Evolutionary conservation across 805 yeast genomes (phyloP).

Genomic region (Candida andamanensis): DNA sequence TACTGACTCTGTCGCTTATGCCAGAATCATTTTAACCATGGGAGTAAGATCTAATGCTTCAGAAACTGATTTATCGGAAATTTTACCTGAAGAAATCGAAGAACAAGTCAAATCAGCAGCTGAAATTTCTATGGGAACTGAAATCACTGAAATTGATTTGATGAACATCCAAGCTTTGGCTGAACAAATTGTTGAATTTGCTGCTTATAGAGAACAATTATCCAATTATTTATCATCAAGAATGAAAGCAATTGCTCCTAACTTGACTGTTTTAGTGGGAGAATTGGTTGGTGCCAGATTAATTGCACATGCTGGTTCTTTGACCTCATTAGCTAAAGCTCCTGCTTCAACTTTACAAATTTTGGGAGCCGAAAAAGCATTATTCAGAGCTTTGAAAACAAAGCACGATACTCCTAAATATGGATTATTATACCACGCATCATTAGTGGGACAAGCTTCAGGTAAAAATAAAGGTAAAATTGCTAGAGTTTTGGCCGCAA

Average conservation of each 20-base stretch:
- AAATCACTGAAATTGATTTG: conserved; percentile 87
- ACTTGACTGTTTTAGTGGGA: conserved; percentile 91
- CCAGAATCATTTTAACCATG: conserved; percentile 89
- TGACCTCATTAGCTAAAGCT: conserved; percentile 91
- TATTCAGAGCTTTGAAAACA: conserved; percentile 97
- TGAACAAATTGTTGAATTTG: conserved; percentile 91
- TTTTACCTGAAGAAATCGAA: conserved; percentile 43
- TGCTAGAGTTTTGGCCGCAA: conserved; percentile 97
- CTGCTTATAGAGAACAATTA: conserved; percentile 94
- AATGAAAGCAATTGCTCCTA: conserved; percentile 99
- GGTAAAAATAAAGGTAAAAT: conserved; percentile 98
- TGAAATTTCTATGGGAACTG: conserved; percentile 99
- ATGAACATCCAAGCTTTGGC: conserved; percentile 87
- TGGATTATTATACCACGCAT: conserved; percentile 95
- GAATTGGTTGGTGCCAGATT: conserved; percentile 98
- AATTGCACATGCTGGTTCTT: conserved; percentile 95
- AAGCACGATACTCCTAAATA: conserved; percentile 98
- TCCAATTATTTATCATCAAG: conserved; percentile 86
- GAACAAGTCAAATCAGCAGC: conserved; percentile 86
- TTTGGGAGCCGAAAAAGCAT: conserved; percentile 98
- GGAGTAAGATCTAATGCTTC: conserved; percentile 90
- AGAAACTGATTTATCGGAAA: conserved; percentile 69
- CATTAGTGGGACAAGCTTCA: conserved; percentile 95
- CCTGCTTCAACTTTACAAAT: conserved; percentile 99
- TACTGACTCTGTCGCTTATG: conserved; percentile 92